phyloP scores from a whole-genome alignment of 73 alveolate species.

The Loxodes magnus region DNA sequence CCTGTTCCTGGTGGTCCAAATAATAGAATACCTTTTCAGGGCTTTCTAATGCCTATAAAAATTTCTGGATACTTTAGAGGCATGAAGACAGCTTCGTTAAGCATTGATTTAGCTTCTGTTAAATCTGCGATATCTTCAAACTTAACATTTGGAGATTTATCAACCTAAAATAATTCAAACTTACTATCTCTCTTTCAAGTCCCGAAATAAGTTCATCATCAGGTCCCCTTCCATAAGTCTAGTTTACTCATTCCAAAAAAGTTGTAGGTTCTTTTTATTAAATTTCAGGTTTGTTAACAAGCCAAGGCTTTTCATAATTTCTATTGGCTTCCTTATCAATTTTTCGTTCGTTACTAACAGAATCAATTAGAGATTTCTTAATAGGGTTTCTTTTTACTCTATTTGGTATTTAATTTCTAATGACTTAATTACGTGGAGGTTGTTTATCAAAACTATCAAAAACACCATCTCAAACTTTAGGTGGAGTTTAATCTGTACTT shows the following conservation, averaged over 20 bases:
- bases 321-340: conserved; percentile 19
- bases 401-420: too few relatives aligned
- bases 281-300: conserved; percentile 1
- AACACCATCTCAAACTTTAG: too few relatives aligned
- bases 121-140: conserved; percentile 91
- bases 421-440: too few relatives aligned
- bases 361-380: too few relatives aligned
- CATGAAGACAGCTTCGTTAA: conserved; percentile 74
- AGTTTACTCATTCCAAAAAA: conserved; percentile 47
- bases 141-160: conserved; percentile 62
- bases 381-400: too few relatives aligned
- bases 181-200: conserved; percentile 81
- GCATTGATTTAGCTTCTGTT: conserved; percentile 72
- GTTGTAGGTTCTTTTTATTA: conserved; percentile 33
- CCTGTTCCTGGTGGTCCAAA: too few relatives aligned
- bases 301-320: conserved; percentile 55
- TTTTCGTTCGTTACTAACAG: too few relatives aligned
- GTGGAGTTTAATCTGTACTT: too few relatives aligned
- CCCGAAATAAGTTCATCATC: conserved; percentile 70
- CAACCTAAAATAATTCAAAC: too few relatives aligned
- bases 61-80: conserved; percentile 59
- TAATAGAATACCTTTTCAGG: conserved; percentile 79
- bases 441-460: too few relatives aligned
- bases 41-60: conserved; percentile 74
- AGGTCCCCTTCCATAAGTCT: conserved; percentile 91